These are phyloP conservation scores for Mucor racemosus DNA, from an alignment of 371 early-diverging fungal genomes.

Conservation along the genomic window DNA sequence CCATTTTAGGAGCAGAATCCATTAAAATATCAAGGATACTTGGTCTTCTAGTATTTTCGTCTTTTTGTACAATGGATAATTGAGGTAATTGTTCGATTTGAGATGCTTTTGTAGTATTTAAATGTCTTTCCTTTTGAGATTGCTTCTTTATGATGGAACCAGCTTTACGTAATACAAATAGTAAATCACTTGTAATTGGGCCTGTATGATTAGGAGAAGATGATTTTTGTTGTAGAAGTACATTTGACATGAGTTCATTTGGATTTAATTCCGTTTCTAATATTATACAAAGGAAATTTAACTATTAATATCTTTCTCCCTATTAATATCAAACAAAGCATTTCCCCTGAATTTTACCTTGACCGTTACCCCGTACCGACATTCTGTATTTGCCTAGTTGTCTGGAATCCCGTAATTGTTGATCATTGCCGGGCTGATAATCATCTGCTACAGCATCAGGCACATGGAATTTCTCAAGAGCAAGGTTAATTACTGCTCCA, in stretches of 20 bases:
- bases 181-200: conserved; percentile 44
- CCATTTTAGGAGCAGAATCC: conserved; percentile 38
- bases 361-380: conserved; percentile 42
- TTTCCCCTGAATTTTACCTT: conserved; percentile 24
- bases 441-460: conserved; percentile 42
- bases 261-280: conserved; percentile 44
- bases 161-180: conserved; percentile 42
- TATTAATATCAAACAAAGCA: not conserved
- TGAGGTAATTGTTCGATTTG: conserved; percentile 8
- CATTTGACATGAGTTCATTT: conserved; percentile 43
- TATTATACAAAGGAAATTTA: not conserved
- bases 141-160: conserved; percentile 6
- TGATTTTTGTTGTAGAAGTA: conserved; percentile 31
- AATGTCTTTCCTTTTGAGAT: conserved; percentile 14
- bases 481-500: conserved; percentile 45
- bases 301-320: conserved; percentile 4
- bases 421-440: not conserved
- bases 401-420: conserved; percentile 1
- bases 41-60: conserved; percentile 33
- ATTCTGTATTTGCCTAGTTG: conserved; percentile 39
- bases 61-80: conserved; percentile 14
- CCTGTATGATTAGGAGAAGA: conserved; percentile 23
- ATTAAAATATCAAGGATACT: conserved; percentile 55
- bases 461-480: conserved; percentile 53
- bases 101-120: not conserved